These are phyloP conservation scores for Trametes polyzona DNA, from an alignment of 1,284 basidiomycete genomes.

Conservation along the genomic window DNA sequence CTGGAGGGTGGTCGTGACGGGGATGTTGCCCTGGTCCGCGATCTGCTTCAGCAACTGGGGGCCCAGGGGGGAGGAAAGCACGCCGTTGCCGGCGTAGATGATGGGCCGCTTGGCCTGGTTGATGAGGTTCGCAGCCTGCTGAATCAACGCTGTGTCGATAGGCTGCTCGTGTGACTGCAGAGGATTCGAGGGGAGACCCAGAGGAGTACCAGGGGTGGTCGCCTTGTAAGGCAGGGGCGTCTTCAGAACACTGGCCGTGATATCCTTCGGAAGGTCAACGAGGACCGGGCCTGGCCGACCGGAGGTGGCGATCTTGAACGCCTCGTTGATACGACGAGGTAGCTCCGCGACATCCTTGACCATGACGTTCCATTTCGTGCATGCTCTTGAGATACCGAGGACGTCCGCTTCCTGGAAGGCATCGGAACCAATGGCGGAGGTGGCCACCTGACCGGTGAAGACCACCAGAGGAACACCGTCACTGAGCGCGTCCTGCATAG, in stretches of 20 bases:
- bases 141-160: constrained; percentile 68
- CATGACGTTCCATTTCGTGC: constrained; percentile 99
- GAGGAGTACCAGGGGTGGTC: constrained; percentile 83
- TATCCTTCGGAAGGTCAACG: constrained; percentile 97
- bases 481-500: constrained; percentile 96
- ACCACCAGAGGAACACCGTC: constrained; percentile 96
- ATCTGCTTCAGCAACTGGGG: constrained; percentile 86
- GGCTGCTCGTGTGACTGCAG: constrained; percentile 58
- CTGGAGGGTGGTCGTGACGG: constrained; percentile 96
- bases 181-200: constrained; percentile 80
- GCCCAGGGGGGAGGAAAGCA: constrained; percentile 84
- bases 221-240: constrained; percentile 71
- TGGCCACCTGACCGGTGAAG: constrained; percentile 97
- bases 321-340: constrained; percentile 96
- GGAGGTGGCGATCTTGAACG: constrained; percentile 98
- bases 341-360: constrained; percentile 97
- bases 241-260: constrained; percentile 87
- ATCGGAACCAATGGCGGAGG: constrained; percentile 96
- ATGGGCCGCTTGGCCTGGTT: constrained; percentile 91
- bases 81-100: constrained; percentile 94
- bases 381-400: constrained; percentile 93
- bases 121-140: constrained; percentile 88
- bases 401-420: constrained; percentile 99
- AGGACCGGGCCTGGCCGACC: constrained; percentile 97
- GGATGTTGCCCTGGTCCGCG: constrained; percentile 87